Evolutionary conservation across 192 early-diverging fungal genomes (phyloP).

Genomic region (Gonapodya prolifera): DNA sequence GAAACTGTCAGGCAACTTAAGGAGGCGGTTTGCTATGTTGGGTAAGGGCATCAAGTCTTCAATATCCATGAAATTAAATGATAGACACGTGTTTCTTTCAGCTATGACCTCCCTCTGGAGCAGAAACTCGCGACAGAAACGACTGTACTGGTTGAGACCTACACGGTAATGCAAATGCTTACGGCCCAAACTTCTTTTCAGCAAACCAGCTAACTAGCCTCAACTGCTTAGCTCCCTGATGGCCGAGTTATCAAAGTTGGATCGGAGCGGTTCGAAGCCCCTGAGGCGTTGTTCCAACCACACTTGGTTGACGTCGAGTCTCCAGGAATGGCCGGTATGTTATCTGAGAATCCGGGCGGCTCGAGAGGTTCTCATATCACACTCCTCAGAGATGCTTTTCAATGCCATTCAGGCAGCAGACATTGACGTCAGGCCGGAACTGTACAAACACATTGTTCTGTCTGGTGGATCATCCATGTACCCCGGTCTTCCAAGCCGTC

Average conservation of each 20-base stretch:
- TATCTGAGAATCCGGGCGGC: neutral
- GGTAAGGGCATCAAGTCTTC: slow-evolving; percentile 30
- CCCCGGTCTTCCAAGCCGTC: slow-evolving; percentile 86
- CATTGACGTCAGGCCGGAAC: slow-evolving; percentile 81
- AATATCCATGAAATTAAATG: neutral
- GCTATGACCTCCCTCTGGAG: slow-evolving; percentile 90
- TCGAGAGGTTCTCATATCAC: neutral
- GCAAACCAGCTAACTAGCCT: neutral
- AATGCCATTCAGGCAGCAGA: slow-evolving; percentile 82
- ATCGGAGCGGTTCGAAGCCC: slow-evolving; percentile 95
- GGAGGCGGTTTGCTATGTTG: slow-evolving; percentile 96
- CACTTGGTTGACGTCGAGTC: slow-evolving; percentile 92
- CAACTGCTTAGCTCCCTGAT: slow-evolving; percentile 64
- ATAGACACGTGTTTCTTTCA: slow-evolving; percentile 13
- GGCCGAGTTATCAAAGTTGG: slow-evolving; percentile 97
- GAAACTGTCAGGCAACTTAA: slow-evolving; percentile 96
- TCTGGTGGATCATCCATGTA: slow-evolving; percentile 99
- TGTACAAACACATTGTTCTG: slow-evolving; percentile 95
- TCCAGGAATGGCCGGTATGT: slow-evolving; percentile 74
- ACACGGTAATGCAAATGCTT: slow-evolving; percentile 53
- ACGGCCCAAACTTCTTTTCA: too few relatives aligned
- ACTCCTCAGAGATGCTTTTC: slow-evolving; percentile 70
- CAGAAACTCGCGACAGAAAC: slow-evolving; percentile 92
- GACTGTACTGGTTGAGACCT: slow-evolving; percentile 88
- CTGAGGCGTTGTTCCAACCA: slow-evolving; percentile 97